phyloP scores from a whole-genome alignment of 345 rosid species.

The Zanthoxylum bungeanum region DNA sequence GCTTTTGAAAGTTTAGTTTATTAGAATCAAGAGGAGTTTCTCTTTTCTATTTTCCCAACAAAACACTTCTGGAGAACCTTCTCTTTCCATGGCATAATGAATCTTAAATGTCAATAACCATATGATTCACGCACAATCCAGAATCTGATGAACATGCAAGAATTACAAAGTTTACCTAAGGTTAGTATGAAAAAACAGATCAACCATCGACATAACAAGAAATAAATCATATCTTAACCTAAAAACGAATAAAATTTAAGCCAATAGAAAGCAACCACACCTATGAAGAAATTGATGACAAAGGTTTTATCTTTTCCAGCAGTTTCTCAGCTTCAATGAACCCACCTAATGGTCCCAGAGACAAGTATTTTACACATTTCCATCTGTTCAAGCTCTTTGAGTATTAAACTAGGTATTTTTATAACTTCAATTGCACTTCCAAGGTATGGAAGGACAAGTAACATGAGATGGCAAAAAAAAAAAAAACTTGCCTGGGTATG shows the following conservation, averaged over 20 bases:
- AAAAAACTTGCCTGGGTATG: conserved; percentile 53
- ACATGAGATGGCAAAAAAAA: background rate
- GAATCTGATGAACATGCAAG: background rate
- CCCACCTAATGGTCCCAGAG: conserved; percentile 65
- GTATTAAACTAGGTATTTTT: conserved; percentile 9
- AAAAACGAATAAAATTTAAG: background rate
- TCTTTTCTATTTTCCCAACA: background rate
- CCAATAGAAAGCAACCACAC: conserved; percentile 1
- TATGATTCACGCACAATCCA: conserved; percentile 5
- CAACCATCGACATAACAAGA: background rate
- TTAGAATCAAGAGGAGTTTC: background rate
- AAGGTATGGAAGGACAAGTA: background rate
- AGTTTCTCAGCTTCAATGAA: conserved; percentile 76
- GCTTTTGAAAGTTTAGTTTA: background rate
- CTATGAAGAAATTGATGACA: conserved; percentile 21
- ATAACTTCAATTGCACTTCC: background rate
- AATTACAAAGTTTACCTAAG: background rate
- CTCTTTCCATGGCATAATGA: background rate
- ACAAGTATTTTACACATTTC: conserved; percentile 64
- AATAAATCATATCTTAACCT: conserved; percentile 9
- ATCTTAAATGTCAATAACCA: background rate
- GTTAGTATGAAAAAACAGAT: background rate
- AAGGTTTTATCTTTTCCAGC: conserved; percentile 68
- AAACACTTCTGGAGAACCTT: background rate
- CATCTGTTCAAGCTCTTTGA: conserved; percentile 48